Evolutionary conservation across 306 rosid species (phyloP).

Genomic region (Clitoria ternatea): DNA sequence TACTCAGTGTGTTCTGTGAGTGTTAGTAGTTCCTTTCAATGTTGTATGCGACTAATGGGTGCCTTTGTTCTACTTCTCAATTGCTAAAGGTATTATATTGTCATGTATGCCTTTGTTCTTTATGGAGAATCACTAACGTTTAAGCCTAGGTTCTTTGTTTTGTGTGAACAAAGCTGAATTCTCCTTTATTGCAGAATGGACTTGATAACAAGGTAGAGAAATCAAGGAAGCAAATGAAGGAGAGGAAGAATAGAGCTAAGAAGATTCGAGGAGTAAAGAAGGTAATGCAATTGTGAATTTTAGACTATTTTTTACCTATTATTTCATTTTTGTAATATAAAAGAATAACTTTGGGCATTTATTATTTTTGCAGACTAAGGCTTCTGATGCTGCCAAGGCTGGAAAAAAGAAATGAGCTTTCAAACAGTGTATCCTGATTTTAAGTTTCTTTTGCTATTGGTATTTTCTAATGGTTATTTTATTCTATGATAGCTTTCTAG

Average conservation of each 20-base stretch:
- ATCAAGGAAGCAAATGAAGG: conserved; percentile 92
- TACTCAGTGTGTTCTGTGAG: background rate
- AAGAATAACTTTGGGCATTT: conserved; percentile 5
- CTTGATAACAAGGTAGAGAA: conserved; percentile 75
- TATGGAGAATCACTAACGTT: background rate
- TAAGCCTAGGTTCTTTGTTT: background rate
- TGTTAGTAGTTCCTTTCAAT: background rate
- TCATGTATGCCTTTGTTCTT: background rate
- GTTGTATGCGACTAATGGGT: background rate
- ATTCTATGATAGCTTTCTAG: conserved; percentile 24
- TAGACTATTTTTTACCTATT: background rate
- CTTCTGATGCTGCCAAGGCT: conserved; percentile 77
- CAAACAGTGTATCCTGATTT: background rate
- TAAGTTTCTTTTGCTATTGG: conserved; percentile 19
- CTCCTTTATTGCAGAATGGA: conserved; percentile 51
- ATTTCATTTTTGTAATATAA: background rate
- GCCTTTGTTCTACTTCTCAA: background rate
- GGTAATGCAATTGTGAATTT: conserved; percentile 33
- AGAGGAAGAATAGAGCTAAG: conserved; percentile 82
- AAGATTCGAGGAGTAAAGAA: conserved; percentile 89
- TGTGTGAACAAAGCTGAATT: background rate
- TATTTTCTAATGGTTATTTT: conserved; percentile 13
- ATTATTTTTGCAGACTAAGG: conserved; percentile 63
- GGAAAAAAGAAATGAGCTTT: conserved; percentile 75
- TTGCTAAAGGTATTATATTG: no score